phyloP scores from a whole-genome alignment of 1,284 basidiomycete species.

The Apiotrichum mycotoxinovorans region DNA sequence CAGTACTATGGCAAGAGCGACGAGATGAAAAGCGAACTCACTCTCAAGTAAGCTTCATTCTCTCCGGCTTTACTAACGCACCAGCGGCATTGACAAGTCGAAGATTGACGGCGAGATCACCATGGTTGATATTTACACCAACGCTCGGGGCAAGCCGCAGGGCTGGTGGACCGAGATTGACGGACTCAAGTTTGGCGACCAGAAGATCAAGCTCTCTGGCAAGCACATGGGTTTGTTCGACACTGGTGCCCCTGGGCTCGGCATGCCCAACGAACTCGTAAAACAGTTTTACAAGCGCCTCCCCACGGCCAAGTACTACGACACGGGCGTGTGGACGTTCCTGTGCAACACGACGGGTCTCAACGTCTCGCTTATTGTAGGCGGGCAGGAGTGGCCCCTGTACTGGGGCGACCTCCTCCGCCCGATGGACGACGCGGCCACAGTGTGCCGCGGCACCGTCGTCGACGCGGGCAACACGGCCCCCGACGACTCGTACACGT shows the following conservation, averaged over 20 bases:
- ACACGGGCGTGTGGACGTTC: not conserved
- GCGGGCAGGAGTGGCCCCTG: not conserved
- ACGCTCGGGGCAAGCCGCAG: too few relatives aligned
- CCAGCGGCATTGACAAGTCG: not conserved
- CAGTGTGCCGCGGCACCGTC: not conserved
- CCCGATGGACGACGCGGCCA: not conserved
- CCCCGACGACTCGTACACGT: not conserved
- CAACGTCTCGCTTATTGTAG: conserved; percentile 63
- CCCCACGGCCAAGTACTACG: not conserved
- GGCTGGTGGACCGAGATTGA: not conserved
- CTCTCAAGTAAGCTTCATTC: not conserved
- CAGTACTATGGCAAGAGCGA: not conserved
- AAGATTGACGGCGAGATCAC: not conserved
- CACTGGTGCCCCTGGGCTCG: not conserved
- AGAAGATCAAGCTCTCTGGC: not conserved
- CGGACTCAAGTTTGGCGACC: not conserved
- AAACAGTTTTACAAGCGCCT: not conserved
- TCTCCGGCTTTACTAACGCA: too few relatives aligned
- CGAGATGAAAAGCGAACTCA: not conserved
- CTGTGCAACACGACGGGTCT: not conserved
- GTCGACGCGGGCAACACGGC: not conserved
- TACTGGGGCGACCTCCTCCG: not conserved
- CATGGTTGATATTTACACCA: not conserved
- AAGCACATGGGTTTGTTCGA: not conserved
- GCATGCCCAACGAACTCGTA: not conserved